phyloP scores from a whole-genome alignment of 2,329 filamentous ascomycete species.

The Trichoderma endophyticum region DNA sequence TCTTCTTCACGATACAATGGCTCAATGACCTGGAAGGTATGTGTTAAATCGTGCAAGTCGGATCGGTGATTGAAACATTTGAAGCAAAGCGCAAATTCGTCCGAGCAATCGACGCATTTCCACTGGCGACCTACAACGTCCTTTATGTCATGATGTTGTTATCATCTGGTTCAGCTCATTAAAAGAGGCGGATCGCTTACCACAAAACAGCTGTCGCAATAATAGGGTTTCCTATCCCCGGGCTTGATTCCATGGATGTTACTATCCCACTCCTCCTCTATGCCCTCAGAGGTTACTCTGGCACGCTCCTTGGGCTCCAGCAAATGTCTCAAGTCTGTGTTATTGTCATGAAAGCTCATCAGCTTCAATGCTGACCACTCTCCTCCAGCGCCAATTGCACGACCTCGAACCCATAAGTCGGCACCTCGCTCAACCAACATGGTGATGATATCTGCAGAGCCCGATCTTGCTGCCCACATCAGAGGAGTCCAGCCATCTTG shows the following conservation, averaged over 20 bases:
- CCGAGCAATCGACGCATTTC: neutral
- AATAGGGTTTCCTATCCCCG: neutral
- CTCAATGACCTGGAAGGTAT: neutral
- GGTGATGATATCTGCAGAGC: neutral
- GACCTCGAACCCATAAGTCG: neutral
- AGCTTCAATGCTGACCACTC: neutral
- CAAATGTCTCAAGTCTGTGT: neutral
- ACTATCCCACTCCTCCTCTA: neutral
- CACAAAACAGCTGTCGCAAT: neutral
- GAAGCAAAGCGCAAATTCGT: neutral
- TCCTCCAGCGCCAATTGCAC: too few relatives aligned
- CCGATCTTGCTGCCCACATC: neutral
- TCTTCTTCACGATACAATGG: neutral
- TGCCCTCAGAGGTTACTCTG: neutral
- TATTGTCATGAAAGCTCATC: neutral
- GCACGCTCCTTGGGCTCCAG: neutral
- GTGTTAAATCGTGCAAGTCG: neutral
- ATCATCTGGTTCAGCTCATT: neutral
- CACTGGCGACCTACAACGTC: neutral
- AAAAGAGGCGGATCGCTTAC: neutral
- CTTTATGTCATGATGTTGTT: neutral
- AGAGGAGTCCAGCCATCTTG: neutral
- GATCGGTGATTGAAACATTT: neutral
- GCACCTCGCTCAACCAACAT: neutral
- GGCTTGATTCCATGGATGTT: neutral